Evolutionary conservation across 805 yeast species (phyloP).

Genomic region (Myxozyma monticola): DNA sequence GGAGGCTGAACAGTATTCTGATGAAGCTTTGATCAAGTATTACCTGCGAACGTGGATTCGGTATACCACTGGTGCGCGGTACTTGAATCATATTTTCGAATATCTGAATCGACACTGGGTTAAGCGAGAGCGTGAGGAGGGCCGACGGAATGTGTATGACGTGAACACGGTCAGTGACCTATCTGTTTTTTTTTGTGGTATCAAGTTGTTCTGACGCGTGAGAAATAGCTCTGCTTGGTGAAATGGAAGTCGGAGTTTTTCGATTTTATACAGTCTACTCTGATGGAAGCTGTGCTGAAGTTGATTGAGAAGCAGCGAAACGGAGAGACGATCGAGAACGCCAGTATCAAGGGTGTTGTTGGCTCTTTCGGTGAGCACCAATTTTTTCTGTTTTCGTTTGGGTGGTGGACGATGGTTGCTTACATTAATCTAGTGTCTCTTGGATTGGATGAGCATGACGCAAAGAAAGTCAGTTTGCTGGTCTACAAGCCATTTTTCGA

Average conservation of each 20-base stretch:
- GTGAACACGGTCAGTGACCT: conserved; percentile 67
- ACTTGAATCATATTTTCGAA: conserved; percentile 88
- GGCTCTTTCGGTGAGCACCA: conserved; percentile 56
- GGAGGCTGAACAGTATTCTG: conserved; percentile 46
- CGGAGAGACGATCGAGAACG: conserved; percentile 69
- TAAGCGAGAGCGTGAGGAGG: conserved; percentile 90
- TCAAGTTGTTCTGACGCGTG: neutral
- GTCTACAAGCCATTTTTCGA: conserved; percentile 84
- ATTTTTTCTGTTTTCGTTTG: neutral
- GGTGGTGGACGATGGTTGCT: neutral
- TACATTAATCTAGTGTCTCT: conserved; percentile 66
- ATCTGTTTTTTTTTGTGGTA: neutral
- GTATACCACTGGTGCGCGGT: conserved; percentile 86
- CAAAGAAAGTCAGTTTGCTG: conserved; percentile 77
- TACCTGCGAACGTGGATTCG: conserved; percentile 89
- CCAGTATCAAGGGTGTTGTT: conserved; percentile 68
- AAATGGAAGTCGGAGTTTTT: conserved; percentile 89
- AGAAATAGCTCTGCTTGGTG: conserved; percentile 63
- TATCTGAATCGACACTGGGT: conserved; percentile 98
- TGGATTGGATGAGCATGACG: conserved; percentile 88
- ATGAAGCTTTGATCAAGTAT: conserved; percentile 73
- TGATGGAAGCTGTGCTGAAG: conserved; percentile 71
- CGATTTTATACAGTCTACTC: conserved; percentile 55
- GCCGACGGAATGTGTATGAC: conserved; percentile 84
- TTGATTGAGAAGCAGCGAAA: conserved; percentile 77